Base-by-base conservation (phyloP, 169 alveolate species). In the Toxoplasma gondii region DNA sequence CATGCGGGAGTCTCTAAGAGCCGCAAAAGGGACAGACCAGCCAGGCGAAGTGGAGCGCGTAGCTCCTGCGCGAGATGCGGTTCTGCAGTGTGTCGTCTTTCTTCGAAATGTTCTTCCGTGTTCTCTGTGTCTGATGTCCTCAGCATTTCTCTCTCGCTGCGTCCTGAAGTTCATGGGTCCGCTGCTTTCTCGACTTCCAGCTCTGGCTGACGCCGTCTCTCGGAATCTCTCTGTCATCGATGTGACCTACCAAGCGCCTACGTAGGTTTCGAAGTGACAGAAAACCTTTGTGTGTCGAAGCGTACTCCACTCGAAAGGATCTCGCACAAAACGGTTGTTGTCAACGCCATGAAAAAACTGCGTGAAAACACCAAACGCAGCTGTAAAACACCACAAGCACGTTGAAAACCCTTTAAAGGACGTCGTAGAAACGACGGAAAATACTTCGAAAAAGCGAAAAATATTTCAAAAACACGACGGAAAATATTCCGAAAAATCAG, bases 121-220 rank as follows among this genome's bases (percentile, higher is more conserved):
- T 16, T 24, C 67, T 41, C n/a, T 39, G 1, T 16, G 31, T 29
- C 90, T 22, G 17, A 34, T 7, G 38, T 82, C 5, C 38, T 16
- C 69, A 38, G 90, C 90, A n/a, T 82, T 82, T 41, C 90, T 82
- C 34, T 82, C 90, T 0, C 67, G 90, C 17, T 82, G 90, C 90
- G 34, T 82, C 44, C 29, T 78, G 86, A 19, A 78, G 86, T 10
- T 78, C 49, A n/a, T 78, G 19, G 86, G 86, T 12, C 86, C 86
- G 12, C 49, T 78, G 12, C 49, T 78, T 7, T 78, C 86, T n/a
- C 86, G 86, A 1, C 43, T 78, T 16, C 86, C 86, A 10, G 86
- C 43, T 78, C 86, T 78, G 2, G 22, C 86, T 38, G 86, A 78
- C 39, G 86, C 86, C 44, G 86, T 78, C 44, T 10, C 86, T 1